Evolutionary conservation across 106 monocot species (phyloP).

Genomic region (Allium cepa): DNA sequence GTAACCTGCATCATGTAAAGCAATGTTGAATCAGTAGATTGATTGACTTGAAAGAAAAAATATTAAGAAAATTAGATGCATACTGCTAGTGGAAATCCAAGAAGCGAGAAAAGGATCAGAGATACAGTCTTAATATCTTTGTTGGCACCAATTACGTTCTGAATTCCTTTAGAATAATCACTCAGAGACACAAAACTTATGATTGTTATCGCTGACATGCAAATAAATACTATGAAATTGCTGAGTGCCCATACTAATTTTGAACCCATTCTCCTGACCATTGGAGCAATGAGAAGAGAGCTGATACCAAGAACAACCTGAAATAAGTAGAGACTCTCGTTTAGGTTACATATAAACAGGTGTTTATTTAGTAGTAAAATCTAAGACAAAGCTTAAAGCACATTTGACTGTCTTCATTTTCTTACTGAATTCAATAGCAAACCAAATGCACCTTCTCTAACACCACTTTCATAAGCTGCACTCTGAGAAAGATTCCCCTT

Average conservation of each 20-base stretch:
- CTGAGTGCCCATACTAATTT: constrained; percentile 85
- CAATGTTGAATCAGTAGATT: background rate
- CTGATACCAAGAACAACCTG: constrained; percentile 90
- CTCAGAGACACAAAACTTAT: constrained; percentile 57
- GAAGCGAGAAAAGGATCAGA: constrained; percentile 78
- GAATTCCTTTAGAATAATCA: constrained; percentile 31
- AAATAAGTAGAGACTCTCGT: background rate
- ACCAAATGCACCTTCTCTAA: constrained; percentile 99
- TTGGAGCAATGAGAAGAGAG: constrained; percentile 87
- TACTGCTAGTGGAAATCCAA: constrained; percentile 95
- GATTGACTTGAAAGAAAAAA: background rate
- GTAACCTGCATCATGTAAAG: constrained; percentile 59
- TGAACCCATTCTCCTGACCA: constrained; percentile 68
- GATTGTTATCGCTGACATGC: constrained; percentile 78
- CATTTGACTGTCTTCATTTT: constrained; percentile 26
- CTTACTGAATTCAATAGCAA: constrained; percentile 99
- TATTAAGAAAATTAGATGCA: constrained; percentile 12
- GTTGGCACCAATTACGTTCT: constrained; percentile 45
- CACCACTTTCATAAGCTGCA: constrained; percentile 67
- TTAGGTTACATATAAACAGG: background rate
- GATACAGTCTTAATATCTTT: constrained; percentile 42
- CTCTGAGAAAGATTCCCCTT: constrained; percentile 41
- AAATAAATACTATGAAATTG: constrained; percentile 85
- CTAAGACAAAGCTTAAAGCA: background rate
- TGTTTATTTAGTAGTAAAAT: background rate